phyloP scores from a whole-genome alignment of 805 yeast genomes.

The Kuraishia borneana region DNA sequence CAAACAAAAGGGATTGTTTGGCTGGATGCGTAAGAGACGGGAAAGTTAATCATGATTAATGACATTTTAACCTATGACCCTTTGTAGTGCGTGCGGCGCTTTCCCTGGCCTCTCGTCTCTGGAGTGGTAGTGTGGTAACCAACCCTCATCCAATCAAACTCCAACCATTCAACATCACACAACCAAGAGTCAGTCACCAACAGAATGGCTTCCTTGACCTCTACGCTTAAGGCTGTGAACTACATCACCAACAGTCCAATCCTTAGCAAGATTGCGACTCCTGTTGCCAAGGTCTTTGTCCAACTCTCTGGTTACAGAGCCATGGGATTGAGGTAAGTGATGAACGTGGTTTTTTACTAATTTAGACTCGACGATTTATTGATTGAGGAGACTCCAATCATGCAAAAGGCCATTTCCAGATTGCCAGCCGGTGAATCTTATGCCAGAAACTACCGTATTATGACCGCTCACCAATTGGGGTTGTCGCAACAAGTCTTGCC shows the following conservation, averaged over 20 bases:
- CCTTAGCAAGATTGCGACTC: slow-evolving; percentile 65
- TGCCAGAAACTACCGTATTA: slow-evolving; percentile 85
- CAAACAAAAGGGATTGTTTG: background rate
- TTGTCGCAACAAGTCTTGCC: slow-evolving; percentile 82
- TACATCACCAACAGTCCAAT: slow-evolving; percentile 72
- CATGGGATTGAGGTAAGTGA: slow-evolving; percentile 60
- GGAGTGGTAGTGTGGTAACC: too few species aligned
- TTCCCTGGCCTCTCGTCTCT: too few species aligned
- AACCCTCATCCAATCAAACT: background rate
- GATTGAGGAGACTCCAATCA: slow-evolving; percentile 75
- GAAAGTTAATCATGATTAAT: background rate
- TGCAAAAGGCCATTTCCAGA: slow-evolving; percentile 83
- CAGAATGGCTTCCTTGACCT: slow-evolving; percentile 48
- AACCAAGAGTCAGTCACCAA: background rate
- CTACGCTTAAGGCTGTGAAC: slow-evolving; percentile 66
- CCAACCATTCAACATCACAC: background rate
- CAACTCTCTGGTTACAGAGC: slow-evolving; percentile 86
- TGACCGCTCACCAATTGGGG: slow-evolving; percentile 85
- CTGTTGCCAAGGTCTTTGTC: slow-evolving; percentile 67
- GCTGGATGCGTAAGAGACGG: background rate
- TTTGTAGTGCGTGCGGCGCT: too few species aligned
- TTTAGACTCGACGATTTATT: slow-evolving; percentile 81
- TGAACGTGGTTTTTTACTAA: background rate
- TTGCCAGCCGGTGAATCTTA: slow-evolving; percentile 76
- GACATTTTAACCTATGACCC: too few species aligned